Evolutionary conservation across 306 rosid species (phyloP), one percentile per base, ranked within the genome.

Genomic region (Carpinus viminea): DNA sequence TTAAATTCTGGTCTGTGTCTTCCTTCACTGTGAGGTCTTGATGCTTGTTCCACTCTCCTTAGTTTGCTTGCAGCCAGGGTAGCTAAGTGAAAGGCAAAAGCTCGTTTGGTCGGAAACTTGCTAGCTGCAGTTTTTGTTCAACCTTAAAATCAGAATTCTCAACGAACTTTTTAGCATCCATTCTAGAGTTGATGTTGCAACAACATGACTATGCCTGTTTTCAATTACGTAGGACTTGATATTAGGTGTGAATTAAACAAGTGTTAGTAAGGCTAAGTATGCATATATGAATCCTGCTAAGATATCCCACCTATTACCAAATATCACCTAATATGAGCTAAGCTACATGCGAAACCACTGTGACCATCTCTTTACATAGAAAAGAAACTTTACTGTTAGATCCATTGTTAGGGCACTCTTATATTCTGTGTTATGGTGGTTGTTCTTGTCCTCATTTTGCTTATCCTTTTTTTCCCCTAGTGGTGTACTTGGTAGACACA

Each of bases 401-500:
- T 62, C 36, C 43, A 26, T 62, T 62, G 17, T 12, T 31, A 13
- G 20, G 12, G 15, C 36, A 31, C 69, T 28, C 12, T 59, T 59
- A 24, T 7, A 62, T 13, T 62, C 41, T 0, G 66, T 28, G 31
- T 62, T 31, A 31, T 62, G n/a, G 45, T 62, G 12, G 11, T 7
- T 6, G 45, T 61, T 28, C 8, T n/a, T 56, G 62, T 56, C 62
- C 28, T 56, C 18, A 28, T 56, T 20, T 56, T 56, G 62, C 12
- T 56, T 56, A 18, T 18, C 62, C 26, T 7, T 20, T 56, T 55
- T 56, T 20, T 56, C 11, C 69, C 4, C 31, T 21, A 28, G 7
- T 65, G 66, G 73, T 59, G 54, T 76, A 78, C 26, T 70, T 66
- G 74, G 61, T 78, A 62, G 69, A 41, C 50, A 72, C 60, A 61